These are phyloP conservation scores for Tulasnella sp. DNA, from an alignment of 768 basidiomycete species.

Conservation along the genomic window DNA sequence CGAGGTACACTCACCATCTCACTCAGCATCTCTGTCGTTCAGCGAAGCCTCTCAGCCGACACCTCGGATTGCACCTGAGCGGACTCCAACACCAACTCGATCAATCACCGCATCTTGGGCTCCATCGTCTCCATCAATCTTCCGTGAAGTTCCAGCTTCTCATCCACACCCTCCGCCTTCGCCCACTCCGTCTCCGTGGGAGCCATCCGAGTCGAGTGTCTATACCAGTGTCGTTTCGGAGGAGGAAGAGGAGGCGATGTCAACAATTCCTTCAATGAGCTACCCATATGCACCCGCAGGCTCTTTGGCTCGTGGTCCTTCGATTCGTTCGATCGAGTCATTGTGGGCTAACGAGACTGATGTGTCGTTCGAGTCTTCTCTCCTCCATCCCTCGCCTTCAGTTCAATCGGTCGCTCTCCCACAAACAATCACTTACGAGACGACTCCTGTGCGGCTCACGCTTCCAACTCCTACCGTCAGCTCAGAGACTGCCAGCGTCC, in stretches of 20 bases:
- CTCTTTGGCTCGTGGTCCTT: slow-evolving; percentile 4
- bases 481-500: background rate
- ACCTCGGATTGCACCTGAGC: background rate
- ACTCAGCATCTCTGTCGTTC: background rate
- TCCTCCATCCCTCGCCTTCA: slow-evolving; percentile 61
- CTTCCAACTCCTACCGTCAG: background rate
- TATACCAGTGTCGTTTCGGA: background rate
- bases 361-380: slow-evolving; percentile 65
- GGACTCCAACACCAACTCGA: background rate
- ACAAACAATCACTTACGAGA: slow-evolving; percentile 37
- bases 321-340: slow-evolving; percentile 13
- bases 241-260: background rate
- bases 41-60: background rate
- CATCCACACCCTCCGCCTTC: background rate
- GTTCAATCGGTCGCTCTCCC: slow-evolving; percentile 38
- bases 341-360: slow-evolving; percentile 60
- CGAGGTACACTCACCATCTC: background rate
- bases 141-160: background rate
- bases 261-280: background rate
- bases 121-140: background rate
- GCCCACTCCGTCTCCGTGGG: background rate
- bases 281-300: slow-evolving; percentile 5
- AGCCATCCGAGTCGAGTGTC: background rate
- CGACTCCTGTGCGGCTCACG: slow-evolving; percentile 24
- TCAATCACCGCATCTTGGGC: background rate